phyloP scores from a whole-genome alignment of 2,329 filamentous ascomycete species.

The Pyricularia pennisetigena region DNA sequence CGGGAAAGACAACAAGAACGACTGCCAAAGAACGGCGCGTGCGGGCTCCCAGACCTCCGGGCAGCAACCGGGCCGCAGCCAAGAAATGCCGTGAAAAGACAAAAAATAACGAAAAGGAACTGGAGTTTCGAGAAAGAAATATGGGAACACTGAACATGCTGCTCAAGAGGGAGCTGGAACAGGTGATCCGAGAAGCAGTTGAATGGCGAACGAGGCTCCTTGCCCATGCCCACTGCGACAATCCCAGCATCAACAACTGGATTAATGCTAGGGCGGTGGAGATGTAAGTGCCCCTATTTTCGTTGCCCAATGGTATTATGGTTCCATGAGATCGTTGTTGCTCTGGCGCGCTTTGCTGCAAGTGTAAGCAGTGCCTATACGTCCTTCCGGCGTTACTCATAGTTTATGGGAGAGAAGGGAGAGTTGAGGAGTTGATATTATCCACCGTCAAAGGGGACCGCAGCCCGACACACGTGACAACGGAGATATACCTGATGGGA shows the following conservation, averaged over 20 bases:
- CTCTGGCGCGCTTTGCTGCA: not conserved
- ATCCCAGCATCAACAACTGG: conserved; percentile 5
- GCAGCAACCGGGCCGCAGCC: not conserved
- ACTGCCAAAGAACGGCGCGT: not conserved
- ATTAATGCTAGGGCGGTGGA: not conserved
- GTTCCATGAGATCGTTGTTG: not conserved
- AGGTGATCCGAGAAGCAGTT: not conserved
- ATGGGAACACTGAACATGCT: not conserved
- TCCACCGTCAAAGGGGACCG: not conserved
- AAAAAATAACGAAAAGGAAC: not conserved
- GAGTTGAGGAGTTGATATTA: not conserved
- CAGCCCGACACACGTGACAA: not conserved
- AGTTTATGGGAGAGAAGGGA: not conserved
- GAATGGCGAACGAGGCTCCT: not conserved
- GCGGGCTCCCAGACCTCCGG: not conserved
- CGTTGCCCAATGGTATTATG: not conserved
- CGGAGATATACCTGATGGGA: not conserved
- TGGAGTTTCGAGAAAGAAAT: not conserved
- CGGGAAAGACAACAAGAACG: not conserved
- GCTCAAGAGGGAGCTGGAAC: conserved; percentile 2
- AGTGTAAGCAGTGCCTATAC: not conserved
- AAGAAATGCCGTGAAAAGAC: conserved; percentile 5
- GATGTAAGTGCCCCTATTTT: not conserved
- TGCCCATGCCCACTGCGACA: not conserved
- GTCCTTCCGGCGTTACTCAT: not conserved